Evolutionary conservation across 176 grass and related monocot species (phyloP).

Genomic region (Themeda triandra): DNA sequence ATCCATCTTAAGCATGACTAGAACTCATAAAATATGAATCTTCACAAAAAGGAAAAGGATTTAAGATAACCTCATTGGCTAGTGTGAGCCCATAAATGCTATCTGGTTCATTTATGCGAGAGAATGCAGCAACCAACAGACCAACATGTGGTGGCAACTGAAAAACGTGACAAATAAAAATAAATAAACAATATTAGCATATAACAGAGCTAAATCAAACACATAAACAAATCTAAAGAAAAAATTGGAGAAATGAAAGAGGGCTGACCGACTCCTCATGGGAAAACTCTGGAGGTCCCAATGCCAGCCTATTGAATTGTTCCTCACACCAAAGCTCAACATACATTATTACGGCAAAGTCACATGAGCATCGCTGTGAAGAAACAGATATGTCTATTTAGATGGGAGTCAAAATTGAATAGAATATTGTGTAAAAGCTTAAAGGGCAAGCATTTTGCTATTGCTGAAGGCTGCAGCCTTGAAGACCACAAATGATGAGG

Average conservation of each 20-base stretch:
- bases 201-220: constrained; percentile 9
- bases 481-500: neutral
- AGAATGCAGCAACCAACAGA: constrained; percentile 72
- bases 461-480: neutral
- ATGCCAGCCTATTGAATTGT: constrained; percentile 67
- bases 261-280: constrained; percentile 66
- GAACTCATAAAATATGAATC: constrained; percentile 7
- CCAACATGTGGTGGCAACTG: constrained; percentile 76
- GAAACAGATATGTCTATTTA: constrained; percentile 11
- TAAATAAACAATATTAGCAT: neutral
- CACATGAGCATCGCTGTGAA: constrained; percentile 73
- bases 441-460: neutral
- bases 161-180: constrained; percentile 38
- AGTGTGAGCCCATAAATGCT: constrained; percentile 88
- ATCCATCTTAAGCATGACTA: neutral
- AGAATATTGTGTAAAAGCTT: neutral
- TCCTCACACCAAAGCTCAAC: constrained; percentile 94
- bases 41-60: neutral
- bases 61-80: constrained; percentile 72
- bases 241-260: constrained; percentile 5
- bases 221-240: constrained; percentile 24
- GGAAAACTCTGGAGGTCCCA: constrained; percentile 87
- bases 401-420: neutral
- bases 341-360: constrained; percentile 81
- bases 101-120: constrained; percentile 84